phyloP scores from a whole-genome alignment of 169 alveolate species.

The Fabrea salina region DNA sequence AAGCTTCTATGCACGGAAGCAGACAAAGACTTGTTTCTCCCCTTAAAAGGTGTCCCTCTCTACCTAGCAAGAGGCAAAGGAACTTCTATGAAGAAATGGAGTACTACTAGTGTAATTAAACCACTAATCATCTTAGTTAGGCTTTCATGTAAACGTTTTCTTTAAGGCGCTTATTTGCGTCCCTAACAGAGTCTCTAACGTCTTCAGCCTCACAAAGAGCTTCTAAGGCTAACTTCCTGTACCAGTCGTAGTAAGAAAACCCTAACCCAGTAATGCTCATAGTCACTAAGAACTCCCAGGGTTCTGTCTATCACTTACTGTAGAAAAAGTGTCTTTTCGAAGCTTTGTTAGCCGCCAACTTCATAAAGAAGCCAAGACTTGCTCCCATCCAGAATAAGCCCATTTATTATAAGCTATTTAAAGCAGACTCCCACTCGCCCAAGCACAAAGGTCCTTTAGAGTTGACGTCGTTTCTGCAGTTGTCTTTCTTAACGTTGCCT shows the following conservation, averaged over 20 bases:
- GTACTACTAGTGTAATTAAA: no score
- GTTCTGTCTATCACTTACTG: neutral
- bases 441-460: slow-evolving; percentile 19
- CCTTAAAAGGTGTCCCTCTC: neutral
- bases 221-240: neutral
- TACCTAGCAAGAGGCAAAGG: neutral
- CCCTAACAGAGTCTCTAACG: no score
- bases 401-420: slow-evolving; percentile 6
- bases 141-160: no score
- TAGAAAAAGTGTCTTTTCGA: neutral
- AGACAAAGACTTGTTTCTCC: neutral
- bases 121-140: no score
- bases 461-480: neutral
- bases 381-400: slow-evolving; percentile 26
- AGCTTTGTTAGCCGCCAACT: neutral
- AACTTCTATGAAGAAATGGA: no score
- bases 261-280: neutral
- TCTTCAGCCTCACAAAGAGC: neutral
- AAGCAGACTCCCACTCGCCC: slow-evolving; percentile 1
- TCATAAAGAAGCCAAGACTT: slow-evolving; percentile 2
- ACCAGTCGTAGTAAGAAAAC: neutral
- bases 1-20: slow-evolving; percentile 7
- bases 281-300: neutral
- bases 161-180: no score
- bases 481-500: neutral